Conservation (phyloP, 148 eudicot species). For the Limonium bicolor region DNA sequence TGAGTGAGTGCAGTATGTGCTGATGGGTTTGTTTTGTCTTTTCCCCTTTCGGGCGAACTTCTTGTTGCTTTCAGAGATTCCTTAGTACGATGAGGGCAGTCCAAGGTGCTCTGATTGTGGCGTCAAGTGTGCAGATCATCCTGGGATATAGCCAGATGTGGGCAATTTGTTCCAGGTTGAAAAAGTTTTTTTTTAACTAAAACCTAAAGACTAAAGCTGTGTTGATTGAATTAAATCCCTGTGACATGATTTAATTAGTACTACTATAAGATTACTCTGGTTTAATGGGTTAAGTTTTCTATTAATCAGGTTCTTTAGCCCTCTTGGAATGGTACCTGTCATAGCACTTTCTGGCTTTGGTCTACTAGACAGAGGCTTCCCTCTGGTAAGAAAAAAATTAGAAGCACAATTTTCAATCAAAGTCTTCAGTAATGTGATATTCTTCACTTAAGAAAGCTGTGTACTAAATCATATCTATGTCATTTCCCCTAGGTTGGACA, state of each 20-base stretch:
- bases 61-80: slow-evolving; percentile 58
- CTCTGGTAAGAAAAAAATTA: slow-evolving; percentile 37
- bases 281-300: not conserved
- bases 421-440: not conserved
- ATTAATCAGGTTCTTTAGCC: slow-evolving; percentile 78
- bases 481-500: slow-evolving; percentile 45
- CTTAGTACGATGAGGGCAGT: slow-evolving; percentile 74
- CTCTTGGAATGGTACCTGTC: slow-evolving; percentile 91
- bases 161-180: slow-evolving; percentile 94
- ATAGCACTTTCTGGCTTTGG: slow-evolving; percentile 86
- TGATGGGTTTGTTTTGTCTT: not conserved
- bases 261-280: not conserved
- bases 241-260: not conserved
- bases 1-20: not conserved
- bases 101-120: slow-evolving; percentile 93
- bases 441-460: not conserved
- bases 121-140: slow-evolving; percentile 93
- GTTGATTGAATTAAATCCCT: not conserved
- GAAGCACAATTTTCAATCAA: not conserved
- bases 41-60: too few relatives aligned
- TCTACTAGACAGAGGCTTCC: slow-evolving; percentile 90
- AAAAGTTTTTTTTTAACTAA: not conserved
- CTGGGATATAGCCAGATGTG: slow-evolving; percentile 94
- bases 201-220: not conserved
- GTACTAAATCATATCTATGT: not conserved